Base-by-base conservation (phyloP, 306 rosid species). In the Acacia confusa region DNA sequence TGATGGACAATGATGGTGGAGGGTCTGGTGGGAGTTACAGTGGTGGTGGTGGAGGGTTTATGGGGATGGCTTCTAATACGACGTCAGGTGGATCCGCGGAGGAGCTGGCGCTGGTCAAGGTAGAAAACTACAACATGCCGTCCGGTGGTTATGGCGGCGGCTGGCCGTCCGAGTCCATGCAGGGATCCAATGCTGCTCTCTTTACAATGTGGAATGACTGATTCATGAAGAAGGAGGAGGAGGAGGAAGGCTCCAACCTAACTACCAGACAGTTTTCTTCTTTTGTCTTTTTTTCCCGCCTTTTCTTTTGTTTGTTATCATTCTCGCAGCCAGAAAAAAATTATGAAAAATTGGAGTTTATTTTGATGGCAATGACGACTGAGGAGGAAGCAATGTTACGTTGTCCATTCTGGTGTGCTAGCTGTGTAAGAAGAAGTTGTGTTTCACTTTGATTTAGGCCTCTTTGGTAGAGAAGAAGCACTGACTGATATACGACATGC, bases 131-230 rank as follows among this genome's bases (percentile, higher is more conserved):
- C 45, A 97, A 91, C 63, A 86, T 93, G 92, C 87, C 88, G 15
- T 68, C 88, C 1, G 97, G 90, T 0, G 89, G 82, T 25, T 92
- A 91, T 50, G 97, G 89, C 27, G 13, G 61, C 0, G 85, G 90
- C 15, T 94, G 98, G 98, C 72, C 85, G 17, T 86, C 78, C 43
- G 87, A 87, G 71, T 78, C 97, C 36, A 89, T 86, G 78, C 94
- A 86, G 64, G 88, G 84, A 19, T 84, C 96, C 6, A 88, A 78
- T 83, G 82, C 77, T 64, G 87, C 88, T 41, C 85, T 90, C 45
- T 95, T 93, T 61, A 81, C 91, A 3, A 91, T 91, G 99, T 95
- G 99, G 98, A 93, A 88, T 78, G 94, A 92, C 27, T 89, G 83
- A 80, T 12, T 15, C 34, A 2, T 12, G 20, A n/a, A 14, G 27